Percentiles rank a stretch among this genome's conserved stretches.
Evolutionary conservation across 2,329 filamentous ascomycete genomes (phyloP).

Genomic region (Alternaria hordeiaustralica): DNA sequence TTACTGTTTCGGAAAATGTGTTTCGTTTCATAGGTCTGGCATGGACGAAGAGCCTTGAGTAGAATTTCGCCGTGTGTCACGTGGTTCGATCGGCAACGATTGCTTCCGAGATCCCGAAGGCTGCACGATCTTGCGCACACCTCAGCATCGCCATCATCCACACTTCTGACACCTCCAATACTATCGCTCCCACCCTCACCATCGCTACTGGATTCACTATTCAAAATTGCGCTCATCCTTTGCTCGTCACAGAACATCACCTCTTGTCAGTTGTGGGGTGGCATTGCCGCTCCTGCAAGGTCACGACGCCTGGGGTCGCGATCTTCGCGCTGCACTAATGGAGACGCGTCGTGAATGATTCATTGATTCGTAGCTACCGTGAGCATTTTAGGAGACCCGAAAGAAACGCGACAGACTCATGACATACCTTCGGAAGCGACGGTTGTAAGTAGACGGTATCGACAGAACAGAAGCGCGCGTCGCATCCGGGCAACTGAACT

Average conservation of each 20-base stretch:
- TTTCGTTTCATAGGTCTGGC: not conserved
- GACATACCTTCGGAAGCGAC: not conserved
- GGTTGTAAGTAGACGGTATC: not conserved
- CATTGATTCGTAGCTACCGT: not conserved
- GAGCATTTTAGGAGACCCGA: not conserved
- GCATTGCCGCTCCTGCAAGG: not conserved
- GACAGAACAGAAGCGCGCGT: not conserved
- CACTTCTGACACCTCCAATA: not conserved
- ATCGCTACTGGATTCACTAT: not conserved
- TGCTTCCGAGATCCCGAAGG: not conserved
- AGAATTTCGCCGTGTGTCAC: not conserved
- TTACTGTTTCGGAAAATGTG: not conserved
- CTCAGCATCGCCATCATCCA: not conserved
- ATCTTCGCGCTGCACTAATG: not conserved
- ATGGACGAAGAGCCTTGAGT: not conserved
- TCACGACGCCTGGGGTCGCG: not conserved
- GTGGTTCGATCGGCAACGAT: not conserved
- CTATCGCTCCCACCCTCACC: not conserved
- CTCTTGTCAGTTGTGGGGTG: not conserved
- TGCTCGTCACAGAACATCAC: not conserved
- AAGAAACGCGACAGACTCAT: not conserved
- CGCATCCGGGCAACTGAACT: not conserved
- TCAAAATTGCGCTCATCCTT: not conserved
- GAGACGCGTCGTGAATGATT: not conserved
- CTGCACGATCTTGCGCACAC: not conserved